A percentile compares a stretch with the other conserved stretches of the same genome.
These are phyloP conservation scores for Lepiota brunneoincarnata DNA, from an alignment of 768 basidiomycete species.

Conservation along the genomic window DNA sequence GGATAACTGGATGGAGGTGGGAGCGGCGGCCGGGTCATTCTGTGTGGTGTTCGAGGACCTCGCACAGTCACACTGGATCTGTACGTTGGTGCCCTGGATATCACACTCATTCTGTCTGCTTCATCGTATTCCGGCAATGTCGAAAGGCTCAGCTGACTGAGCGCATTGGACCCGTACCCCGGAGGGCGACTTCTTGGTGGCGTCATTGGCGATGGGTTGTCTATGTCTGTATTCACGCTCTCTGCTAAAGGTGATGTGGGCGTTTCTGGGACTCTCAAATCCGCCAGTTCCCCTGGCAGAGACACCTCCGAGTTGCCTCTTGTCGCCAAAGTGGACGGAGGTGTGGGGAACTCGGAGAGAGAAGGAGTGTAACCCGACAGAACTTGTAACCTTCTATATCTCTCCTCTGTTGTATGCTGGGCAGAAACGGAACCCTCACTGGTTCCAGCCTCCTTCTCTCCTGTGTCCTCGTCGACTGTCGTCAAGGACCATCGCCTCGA, in stretches of 20 bases:
- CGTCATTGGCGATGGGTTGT: not conserved
- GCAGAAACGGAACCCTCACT: not conserved
- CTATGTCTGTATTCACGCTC: not conserved
- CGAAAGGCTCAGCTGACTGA: conserved; percentile 1
- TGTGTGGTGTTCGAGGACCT: not conserved
- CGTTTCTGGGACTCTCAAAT: conserved; percentile 2
- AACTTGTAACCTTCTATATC: too few species aligned
- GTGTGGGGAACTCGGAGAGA: not conserved
- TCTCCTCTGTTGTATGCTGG: not conserved
- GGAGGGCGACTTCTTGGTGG: not conserved
- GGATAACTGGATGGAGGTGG: conserved; percentile 2
- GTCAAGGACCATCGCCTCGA: not conserved
- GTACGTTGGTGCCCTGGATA: conserved; percentile 5
- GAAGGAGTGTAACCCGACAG: not conserved
- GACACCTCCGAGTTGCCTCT: not conserved
- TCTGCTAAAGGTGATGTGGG: not conserved
- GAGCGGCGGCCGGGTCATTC: conserved; percentile 1
- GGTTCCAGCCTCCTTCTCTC: not conserved
- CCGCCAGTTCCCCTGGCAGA: not conserved
- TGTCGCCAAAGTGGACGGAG: not conserved
- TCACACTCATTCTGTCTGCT: conserved; percentile 4
- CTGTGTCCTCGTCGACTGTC: not conserved
- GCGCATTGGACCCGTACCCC: not conserved
- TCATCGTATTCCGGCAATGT: conserved; percentile 7
- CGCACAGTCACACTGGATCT: not conserved